Evolutionary conservation across 1,284 basidiomycete genomes (phyloP).

Genomic region (Sporisorium scitamineum): DNA sequence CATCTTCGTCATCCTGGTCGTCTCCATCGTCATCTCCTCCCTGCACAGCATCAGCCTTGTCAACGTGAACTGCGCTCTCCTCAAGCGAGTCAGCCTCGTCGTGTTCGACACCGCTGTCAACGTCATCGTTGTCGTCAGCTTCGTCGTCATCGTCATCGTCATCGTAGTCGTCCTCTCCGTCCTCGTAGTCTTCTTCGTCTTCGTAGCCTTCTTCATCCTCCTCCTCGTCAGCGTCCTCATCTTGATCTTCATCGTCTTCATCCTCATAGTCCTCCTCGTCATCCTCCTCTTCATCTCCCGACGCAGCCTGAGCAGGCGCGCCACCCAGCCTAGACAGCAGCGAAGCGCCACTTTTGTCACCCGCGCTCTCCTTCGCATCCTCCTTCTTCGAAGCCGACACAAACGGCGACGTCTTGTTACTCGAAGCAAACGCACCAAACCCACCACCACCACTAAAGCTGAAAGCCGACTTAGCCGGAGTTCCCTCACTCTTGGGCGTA

Average conservation of each 20-base stretch:
- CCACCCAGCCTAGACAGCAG: slow-evolving; percentile 23
- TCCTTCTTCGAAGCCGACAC: slow-evolving; percentile 17
- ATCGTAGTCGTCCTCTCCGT: slow-evolving; percentile 46
- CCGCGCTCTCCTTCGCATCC: slow-evolving; percentile 6
- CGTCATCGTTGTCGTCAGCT: slow-evolving; percentile 40
- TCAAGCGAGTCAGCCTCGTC: slow-evolving; percentile 37
- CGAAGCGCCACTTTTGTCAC: slow-evolving; percentile 12
- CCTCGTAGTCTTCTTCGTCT: slow-evolving; percentile 42
- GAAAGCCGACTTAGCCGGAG: slow-evolving; percentile 20
- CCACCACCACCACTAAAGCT: slow-evolving; percentile 10
- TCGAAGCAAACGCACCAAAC: slow-evolving; percentile 27
- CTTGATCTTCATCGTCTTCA: slow-evolving; percentile 69
- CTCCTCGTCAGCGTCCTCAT: slow-evolving; percentile 73
- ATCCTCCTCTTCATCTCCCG: slow-evolving; percentile 74
- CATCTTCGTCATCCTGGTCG: slow-evolving; percentile 75
- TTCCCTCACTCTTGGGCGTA: not conserved
- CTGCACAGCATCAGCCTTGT: slow-evolving; percentile 42
- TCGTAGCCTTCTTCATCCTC: slow-evolving; percentile 71
- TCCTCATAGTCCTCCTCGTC: slow-evolving; percentile 70
- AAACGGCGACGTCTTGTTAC: slow-evolving; percentile 23
- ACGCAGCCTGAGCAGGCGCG: slow-evolving; percentile 69
- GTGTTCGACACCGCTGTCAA: slow-evolving; percentile 51
- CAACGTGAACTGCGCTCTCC: slow-evolving; percentile 25
- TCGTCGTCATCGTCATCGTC: slow-evolving; percentile 58
- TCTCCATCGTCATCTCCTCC: slow-evolving; percentile 41